Percentiles rank a stretch among this genome's conserved stretches.
Evolutionary conservation across 2,329 filamentous ascomycete species (phyloP).

Genomic region (Sporothrix protearum): DNA sequence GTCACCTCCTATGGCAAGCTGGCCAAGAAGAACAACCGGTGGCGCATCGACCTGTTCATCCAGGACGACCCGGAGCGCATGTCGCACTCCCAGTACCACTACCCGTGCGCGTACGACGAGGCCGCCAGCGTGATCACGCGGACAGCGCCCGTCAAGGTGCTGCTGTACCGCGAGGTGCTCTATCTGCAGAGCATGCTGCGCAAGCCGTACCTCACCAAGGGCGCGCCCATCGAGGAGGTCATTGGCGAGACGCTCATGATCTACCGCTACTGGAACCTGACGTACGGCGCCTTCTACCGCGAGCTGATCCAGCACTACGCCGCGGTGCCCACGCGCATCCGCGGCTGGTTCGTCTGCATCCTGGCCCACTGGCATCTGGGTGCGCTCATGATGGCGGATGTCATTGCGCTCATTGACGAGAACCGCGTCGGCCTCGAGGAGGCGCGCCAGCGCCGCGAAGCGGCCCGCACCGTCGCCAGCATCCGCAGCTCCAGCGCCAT

Average conservation of each 20-base stretch:
- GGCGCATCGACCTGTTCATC: conserved; percentile 39
- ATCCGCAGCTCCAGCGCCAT: conserved; percentile 45
- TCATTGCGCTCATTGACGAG: conserved; percentile 50
- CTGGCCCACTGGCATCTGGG: conserved; percentile 57
- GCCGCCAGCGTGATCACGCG: conserved; percentile 49
- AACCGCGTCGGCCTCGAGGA: conserved; percentile 32
- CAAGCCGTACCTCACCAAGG: conserved; percentile 34
- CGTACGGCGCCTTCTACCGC: conserved; percentile 50
- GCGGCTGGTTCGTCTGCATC: conserved; percentile 59
- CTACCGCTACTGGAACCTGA: conserved; percentile 53
- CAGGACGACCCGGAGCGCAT: conserved; percentile 33
- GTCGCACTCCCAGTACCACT: conserved; percentile 36
- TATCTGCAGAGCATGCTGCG: conserved; percentile 53
- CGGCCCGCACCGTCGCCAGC: conserved; percentile 37
- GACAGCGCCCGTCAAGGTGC: conserved; percentile 56
- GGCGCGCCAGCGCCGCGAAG: conserved; percentile 32
- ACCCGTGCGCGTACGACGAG: conserved; percentile 54
- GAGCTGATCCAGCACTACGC: conserved; percentile 51
- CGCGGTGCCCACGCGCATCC: conserved; percentile 49
- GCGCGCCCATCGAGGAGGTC: conserved; percentile 45
- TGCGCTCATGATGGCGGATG: conserved; percentile 52
- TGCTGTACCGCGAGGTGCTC: conserved; percentile 55
- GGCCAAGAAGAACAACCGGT: conserved; percentile 24
- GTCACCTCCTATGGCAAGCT: conserved; percentile 17
- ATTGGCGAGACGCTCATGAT: conserved; percentile 48